A percentile compares a stretch with the other conserved stretches of the same genome.
Evolutionary conservation across 169 alveolate genomes (phyloP).

Genomic region (Hepatocystis sp.): DNA sequence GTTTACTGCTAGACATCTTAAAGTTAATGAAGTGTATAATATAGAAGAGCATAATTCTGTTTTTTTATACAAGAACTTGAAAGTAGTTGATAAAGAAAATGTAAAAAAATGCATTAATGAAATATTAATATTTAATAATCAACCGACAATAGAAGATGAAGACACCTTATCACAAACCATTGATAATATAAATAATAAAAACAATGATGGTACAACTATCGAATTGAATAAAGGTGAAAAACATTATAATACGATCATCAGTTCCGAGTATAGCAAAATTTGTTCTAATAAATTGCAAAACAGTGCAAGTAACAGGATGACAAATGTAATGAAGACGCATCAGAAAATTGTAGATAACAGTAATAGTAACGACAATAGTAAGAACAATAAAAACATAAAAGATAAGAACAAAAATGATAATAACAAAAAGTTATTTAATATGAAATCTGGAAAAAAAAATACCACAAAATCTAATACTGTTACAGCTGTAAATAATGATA

Average conservation of each 20-base stretch:
- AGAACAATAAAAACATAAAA: neutral
- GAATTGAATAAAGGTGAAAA: no score
- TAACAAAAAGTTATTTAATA: neutral
- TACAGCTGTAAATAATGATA: no score
- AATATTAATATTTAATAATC: constrained; percentile 30
- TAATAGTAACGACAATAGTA: neutral
- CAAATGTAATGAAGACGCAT: no score
- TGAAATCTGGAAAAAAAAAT: neutral
- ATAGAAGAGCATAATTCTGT: constrained; percentile 50
- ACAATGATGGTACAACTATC: neutral
- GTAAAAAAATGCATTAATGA: constrained; percentile 46
- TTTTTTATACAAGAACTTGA: constrained; percentile 32
- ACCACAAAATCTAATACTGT: no score
- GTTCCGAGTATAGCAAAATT: no score
- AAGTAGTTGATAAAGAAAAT: constrained; percentile 33
- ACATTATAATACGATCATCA: no score
- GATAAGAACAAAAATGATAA: constrained; percentile 1
- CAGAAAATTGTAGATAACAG: neutral
- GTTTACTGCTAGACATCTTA: constrained; percentile 9
- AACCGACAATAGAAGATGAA: constrained; percentile 4
- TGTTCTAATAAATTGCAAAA: neutral
- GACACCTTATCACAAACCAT: neutral
- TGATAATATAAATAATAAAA: neutral
- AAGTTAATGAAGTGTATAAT: constrained; percentile 49
- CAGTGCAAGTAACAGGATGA: no score